Evolutionary conservation across 139 green algal genomes (phyloP).

Genomic region (Chlamydomonas schloesseri): DNA sequence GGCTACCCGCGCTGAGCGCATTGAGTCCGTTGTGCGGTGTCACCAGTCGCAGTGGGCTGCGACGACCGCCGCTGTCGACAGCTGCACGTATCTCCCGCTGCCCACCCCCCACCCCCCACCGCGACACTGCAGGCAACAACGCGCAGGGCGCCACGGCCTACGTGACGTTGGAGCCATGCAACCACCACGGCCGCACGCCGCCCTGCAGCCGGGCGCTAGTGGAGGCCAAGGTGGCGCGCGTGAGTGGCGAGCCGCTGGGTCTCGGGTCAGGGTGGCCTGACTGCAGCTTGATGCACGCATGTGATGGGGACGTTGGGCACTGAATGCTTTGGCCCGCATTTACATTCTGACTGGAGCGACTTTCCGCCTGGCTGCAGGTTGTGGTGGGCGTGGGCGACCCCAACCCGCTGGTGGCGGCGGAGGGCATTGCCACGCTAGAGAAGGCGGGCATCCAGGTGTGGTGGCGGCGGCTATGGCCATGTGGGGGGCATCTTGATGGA

Average conservation of each 20-base stretch:
- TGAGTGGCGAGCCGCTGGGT: constrained; percentile 35
- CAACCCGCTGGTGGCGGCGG: constrained; percentile 90
- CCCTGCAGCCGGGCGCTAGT: constrained; percentile 94
- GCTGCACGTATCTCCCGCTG: background rate
- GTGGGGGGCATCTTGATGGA: too few species aligned
- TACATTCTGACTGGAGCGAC: too few species aligned
- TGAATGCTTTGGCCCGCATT: too few species aligned
- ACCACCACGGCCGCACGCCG: constrained; percentile 95
- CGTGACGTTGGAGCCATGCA: constrained; percentile 98
- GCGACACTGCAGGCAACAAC: constrained; percentile 67
- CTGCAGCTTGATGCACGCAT: constrained; percentile 86
- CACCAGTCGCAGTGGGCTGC: too few species aligned
- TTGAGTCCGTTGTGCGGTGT: too few species aligned
- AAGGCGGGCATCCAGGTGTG: constrained; percentile 80
- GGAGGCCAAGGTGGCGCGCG: constrained; percentile 80
- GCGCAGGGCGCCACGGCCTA: constrained; percentile 94
- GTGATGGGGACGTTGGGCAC: too few species aligned
- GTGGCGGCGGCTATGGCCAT: background rate
- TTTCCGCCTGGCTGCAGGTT: constrained; percentile 73
- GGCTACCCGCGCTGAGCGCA: too few species aligned
- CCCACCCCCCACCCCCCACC: too few species aligned
- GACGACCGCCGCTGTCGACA: too few species aligned
- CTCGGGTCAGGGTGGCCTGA: too few species aligned
- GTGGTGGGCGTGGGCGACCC: constrained; percentile 91
- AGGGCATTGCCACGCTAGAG: constrained; percentile 76